These are phyloP conservation scores for Aspergillus taichungensis DNA, from an alignment of 495 filamentous ascomycete genomes.

Conservation along the genomic window DNA sequence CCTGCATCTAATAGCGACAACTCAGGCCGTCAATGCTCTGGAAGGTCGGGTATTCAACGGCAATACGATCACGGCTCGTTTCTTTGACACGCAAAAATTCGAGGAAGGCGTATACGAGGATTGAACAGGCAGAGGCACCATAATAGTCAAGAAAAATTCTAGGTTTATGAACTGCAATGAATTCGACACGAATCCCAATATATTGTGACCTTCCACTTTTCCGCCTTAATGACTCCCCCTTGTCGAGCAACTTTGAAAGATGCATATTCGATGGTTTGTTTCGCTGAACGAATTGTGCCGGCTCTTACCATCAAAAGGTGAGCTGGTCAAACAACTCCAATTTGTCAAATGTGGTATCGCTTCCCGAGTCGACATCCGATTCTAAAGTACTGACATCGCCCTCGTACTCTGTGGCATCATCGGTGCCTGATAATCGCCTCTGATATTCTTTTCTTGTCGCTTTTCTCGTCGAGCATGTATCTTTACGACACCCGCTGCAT, in stretches of 20 bases:
- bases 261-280: no score
- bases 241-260: no score
- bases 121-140: slow-evolving; percentile 6
- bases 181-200: neutral
- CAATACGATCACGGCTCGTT: slow-evolving; percentile 67
- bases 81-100: slow-evolving; percentile 75
- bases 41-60: slow-evolving; percentile 81
- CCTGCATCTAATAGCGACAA: slow-evolving; percentile 1
- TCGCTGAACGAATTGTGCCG: neutral
- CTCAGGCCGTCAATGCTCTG: slow-evolving; percentile 76
- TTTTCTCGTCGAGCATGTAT: no score
- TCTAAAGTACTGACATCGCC: no score
- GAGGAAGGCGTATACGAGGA: slow-evolving; percentile 57
- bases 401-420: no score
- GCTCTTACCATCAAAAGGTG: slow-evolving; percentile 11
- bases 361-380: no score
- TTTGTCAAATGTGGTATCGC: neutral
- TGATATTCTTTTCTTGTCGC: no score
- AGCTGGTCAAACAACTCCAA: slow-evolving; percentile 16
- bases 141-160: neutral
- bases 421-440: no score
- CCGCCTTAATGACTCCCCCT: neutral
- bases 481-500: no score
- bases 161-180: neutral
- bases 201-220: neutral